Conservation (phyloP, 306 rosid genomes). For the Dalbergia cultrata region DNA sequence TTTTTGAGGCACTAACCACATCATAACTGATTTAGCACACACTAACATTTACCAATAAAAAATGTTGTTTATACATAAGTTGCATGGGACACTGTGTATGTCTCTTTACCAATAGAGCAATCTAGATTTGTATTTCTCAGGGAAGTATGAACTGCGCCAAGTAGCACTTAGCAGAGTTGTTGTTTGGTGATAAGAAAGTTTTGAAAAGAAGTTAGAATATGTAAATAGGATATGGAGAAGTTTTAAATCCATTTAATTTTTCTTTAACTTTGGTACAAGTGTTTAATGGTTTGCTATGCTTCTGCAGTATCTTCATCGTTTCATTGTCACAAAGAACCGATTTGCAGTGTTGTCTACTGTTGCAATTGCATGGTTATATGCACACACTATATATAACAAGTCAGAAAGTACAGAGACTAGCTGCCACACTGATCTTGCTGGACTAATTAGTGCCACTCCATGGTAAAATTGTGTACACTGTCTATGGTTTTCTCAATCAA, state of each 20-base stretch:
- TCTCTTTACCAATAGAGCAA: too few species aligned
- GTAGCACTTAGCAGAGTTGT: too few species aligned
- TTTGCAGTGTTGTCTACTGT: constrained; percentile 67
- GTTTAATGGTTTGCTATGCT: neutral
- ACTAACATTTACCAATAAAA: too few species aligned
- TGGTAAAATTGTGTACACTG: constrained; percentile 58
- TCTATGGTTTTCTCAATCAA: neutral
- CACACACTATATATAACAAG: constrained; percentile 66
- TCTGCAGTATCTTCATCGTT: constrained; percentile 81
- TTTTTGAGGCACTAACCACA: too few species aligned
- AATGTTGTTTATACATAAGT: too few species aligned
- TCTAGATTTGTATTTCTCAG: too few species aligned
- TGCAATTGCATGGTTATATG: constrained; percentile 69
- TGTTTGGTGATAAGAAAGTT: neutral
- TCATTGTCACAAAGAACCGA: constrained; percentile 52
- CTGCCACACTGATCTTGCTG: constrained; percentile 86
- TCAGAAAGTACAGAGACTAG: constrained; percentile 68
- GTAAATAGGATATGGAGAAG: neutral
- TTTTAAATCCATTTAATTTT: neutral
- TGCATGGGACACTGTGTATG: too few species aligned
- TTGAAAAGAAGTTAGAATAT: neutral
- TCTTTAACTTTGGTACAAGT: neutral
- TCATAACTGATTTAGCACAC: too few species aligned
- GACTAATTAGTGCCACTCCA: constrained; percentile 64
- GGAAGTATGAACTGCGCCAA: too few species aligned